phyloP scores from a whole-genome alignment of 2,329 filamentous ascomycete species.

The Fusarium nanum region DNA sequence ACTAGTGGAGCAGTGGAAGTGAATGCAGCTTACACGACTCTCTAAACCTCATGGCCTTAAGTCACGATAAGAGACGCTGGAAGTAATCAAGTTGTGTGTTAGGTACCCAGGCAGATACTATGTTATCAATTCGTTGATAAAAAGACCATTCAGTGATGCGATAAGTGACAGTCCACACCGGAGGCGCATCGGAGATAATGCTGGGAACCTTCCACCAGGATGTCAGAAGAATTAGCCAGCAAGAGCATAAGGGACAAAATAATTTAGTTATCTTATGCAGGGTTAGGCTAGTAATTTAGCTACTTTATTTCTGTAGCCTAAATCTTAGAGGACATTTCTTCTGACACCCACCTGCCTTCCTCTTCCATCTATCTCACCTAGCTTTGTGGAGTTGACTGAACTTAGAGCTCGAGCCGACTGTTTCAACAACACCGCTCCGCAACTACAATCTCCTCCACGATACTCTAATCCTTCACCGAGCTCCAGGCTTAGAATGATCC shows the following conservation, averaged over 20 bases:
- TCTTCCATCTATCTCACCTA: slow-evolving; percentile 21
- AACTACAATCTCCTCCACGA: slow-evolving; percentile 23
- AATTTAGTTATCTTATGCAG: no score
- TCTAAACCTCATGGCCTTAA: neutral
- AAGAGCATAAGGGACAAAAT: no score
- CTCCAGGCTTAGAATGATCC: slow-evolving; percentile 28
- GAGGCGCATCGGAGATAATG: slow-evolving; percentile 1
- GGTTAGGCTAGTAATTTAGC: no score
- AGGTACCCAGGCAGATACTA: neutral
- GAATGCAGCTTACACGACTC: neutral
- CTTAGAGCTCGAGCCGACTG: slow-evolving; percentile 22
- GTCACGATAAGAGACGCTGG: neutral
- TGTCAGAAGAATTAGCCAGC: no score
- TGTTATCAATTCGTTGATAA: neutral
- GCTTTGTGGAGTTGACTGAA: slow-evolving; percentile 5
- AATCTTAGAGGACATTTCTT: no score
- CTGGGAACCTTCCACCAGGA: slow-evolving; percentile 2
- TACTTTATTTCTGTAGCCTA: no score
- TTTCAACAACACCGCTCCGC: slow-evolving; percentile 15
- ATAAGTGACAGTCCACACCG: neutral
- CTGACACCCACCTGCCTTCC: neutral
- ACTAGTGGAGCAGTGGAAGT: neutral
- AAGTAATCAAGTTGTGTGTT: neutral
- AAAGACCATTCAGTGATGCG: neutral
- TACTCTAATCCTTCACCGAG: slow-evolving; percentile 30